phyloP scores from a whole-genome alignment of 768 basidiomycete genomes.

The Psilocybe cyanescens region DNA sequence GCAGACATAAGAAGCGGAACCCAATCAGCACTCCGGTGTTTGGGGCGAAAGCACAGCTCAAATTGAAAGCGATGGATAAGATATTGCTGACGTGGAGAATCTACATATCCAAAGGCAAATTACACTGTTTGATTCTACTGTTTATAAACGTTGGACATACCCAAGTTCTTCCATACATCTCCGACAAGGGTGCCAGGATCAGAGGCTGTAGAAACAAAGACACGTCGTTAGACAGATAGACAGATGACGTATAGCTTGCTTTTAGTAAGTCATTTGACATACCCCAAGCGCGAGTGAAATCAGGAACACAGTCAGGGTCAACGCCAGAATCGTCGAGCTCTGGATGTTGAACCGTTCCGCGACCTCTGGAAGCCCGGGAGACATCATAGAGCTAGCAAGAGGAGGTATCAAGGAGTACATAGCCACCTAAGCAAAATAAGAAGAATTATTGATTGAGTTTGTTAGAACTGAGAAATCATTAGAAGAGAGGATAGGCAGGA shows the following conservation, averaged over 20 bases:
- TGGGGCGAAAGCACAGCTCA: slow-evolving; percentile 72
- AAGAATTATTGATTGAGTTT: background rate
- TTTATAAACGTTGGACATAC: slow-evolving; percentile 33
- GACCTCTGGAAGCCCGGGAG: slow-evolving; percentile 65
- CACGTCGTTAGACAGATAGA: slow-evolving; percentile 18
- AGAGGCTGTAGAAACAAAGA: slow-evolving; percentile 42
- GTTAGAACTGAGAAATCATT: too few relatives aligned
- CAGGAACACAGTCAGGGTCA: slow-evolving; percentile 68
- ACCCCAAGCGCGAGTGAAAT: slow-evolving; percentile 65
- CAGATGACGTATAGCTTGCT: slow-evolving; percentile 12
- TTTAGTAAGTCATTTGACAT: slow-evolving; percentile 4
- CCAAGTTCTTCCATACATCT: slow-evolving; percentile 76
- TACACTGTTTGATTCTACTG: background rate
- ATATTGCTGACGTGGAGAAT: slow-evolving; percentile 67
- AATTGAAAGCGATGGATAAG: slow-evolving; percentile 58
- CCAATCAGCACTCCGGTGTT: slow-evolving; percentile 33
- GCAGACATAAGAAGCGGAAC: slow-evolving; percentile 2
- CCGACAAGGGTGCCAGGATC: slow-evolving; percentile 66
- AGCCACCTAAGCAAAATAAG: slow-evolving; percentile 35
- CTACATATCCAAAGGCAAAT: slow-evolving; percentile 29
- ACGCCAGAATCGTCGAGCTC: slow-evolving; percentile 50
- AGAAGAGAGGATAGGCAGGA: background rate
- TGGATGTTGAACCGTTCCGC: slow-evolving; percentile 55
- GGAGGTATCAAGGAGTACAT: slow-evolving; percentile 42
- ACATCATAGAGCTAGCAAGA: slow-evolving; percentile 54